Percentiles rank a stretch among this genome's conserved stretches.
Evolutionary conservation across 331 rosid genomes (phyloP).

Genomic region (Telfairia occidentalis): DNA sequence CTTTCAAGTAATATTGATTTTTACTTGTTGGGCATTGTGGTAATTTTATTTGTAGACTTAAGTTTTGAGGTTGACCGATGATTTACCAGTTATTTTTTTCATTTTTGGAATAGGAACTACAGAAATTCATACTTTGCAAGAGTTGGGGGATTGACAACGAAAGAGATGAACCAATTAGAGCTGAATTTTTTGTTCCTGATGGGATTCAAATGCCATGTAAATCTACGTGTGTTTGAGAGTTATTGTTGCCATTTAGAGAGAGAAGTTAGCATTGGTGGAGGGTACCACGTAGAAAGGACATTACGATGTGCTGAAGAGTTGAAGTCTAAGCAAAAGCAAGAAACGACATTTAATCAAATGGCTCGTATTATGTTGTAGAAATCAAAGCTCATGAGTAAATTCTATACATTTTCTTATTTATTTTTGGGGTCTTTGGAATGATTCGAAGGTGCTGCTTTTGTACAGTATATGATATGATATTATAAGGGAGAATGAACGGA

Average conservation of each 20-base stretch:
- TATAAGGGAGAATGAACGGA: too few species aligned
- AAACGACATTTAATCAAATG: conserved; percentile 38
- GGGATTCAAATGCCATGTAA: conserved; percentile 86
- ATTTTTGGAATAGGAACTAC: conserved; percentile 50
- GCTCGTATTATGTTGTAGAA: conserved; percentile 50
- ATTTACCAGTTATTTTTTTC: neutral
- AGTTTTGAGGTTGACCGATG: neutral
- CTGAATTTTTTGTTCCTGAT: conserved; percentile 69
- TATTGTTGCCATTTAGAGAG: conserved; percentile 87
- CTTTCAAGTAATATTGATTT: too few species aligned
- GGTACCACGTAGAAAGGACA: conserved; percentile 71
- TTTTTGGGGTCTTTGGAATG: neutral
- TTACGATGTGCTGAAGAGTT: conserved; percentile 78
- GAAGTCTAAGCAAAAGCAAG: conserved; percentile 42
- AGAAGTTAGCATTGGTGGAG: conserved; percentile 94
- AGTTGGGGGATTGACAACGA: conserved; percentile 72
- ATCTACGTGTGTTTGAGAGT: conserved; percentile 91
- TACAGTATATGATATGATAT: neutral
- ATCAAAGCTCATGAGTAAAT: neutral
- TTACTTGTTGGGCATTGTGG: too few species aligned
- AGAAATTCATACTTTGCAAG: conserved; percentile 83
- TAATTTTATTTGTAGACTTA: too few species aligned
- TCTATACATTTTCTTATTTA: neutral
- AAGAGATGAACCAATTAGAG: conserved; percentile 74
- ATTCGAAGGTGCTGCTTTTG: neutral